phyloP scores from a whole-genome alignment of 306 rosid species.

The Trifolium subterraneum region DNA sequence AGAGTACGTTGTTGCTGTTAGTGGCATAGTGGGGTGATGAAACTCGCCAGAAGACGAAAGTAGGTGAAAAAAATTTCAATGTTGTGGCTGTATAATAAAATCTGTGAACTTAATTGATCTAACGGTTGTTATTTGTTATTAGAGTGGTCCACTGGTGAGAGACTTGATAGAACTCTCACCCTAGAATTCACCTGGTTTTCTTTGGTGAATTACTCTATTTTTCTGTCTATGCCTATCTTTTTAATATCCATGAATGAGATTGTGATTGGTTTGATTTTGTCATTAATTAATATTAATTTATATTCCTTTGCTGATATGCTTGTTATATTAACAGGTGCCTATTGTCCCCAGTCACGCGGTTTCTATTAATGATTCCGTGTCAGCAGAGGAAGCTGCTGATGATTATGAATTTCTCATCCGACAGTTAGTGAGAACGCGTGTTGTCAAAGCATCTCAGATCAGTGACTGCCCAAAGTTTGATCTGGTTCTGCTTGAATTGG shows the following conservation, averaged over 20 bases:
- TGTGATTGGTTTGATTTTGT: slow-evolving; percentile 11
- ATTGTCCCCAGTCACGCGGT: slow-evolving; percentile 86
- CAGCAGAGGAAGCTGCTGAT: slow-evolving; percentile 95
- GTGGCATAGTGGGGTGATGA: too few relatives aligned
- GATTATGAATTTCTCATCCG: slow-evolving; percentile 91
- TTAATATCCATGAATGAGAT: slow-evolving; percentile 25
- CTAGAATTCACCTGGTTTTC: too few relatives aligned
- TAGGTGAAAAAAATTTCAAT: too few relatives aligned
- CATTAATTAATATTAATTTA: slow-evolving; percentile 6
- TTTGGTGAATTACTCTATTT: slow-evolving; percentile 3
- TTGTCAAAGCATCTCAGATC: slow-evolving; percentile 72
- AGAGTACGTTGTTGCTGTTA: too few relatives aligned
- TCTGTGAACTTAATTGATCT: too few relatives aligned
- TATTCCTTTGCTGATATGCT: slow-evolving; percentile 39
- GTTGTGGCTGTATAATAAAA: too few relatives aligned
- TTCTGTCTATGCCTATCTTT: slow-evolving; percentile 18
- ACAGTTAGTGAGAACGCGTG: slow-evolving; percentile 88
- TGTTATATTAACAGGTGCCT: slow-evolving; percentile 67
- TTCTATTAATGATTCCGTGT: slow-evolving; percentile 84
- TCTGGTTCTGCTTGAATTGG: slow-evolving; percentile 92
- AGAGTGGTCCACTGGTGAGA: too few relatives aligned
- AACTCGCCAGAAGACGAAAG: too few relatives aligned
- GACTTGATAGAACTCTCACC: too few relatives aligned
- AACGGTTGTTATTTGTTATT: too few relatives aligned
- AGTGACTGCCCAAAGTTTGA: slow-evolving; percentile 97